Conservation (phyloP, 345 rosid species). For the Rhodamnia rubescens region DNA sequence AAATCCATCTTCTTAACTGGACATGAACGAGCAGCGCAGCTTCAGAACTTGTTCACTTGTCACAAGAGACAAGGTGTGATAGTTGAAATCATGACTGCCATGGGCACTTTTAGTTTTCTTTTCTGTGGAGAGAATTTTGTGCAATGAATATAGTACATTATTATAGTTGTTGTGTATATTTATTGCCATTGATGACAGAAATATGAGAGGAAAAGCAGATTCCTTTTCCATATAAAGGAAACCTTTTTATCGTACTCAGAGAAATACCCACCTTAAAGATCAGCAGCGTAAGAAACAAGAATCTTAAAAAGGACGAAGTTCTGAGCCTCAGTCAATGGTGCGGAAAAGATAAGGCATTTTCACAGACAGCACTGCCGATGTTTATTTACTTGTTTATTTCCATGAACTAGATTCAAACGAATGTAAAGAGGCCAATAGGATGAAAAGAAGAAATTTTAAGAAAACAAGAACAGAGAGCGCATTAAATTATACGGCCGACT, state of each 20-base stretch:
- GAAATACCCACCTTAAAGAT: slow-evolving; percentile 34
- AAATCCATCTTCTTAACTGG: not conserved
- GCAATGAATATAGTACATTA: slow-evolving; percentile 1
- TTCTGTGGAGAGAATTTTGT: slow-evolving; percentile 5
- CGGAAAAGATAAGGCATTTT: slow-evolving; percentile 23
- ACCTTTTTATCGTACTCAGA: slow-evolving; percentile 30
- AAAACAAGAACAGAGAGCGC: not conserved
- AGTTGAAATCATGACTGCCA: slow-evolving; percentile 31
- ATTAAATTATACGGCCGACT: not conserved
- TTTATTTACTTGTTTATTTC: not conserved
- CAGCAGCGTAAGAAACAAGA: slow-evolving; percentile 25
- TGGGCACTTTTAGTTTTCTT: slow-evolving; percentile 7
- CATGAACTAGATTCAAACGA: not conserved
- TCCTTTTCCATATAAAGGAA: slow-evolving; percentile 49
- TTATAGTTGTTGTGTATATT: slow-evolving; percentile 6
- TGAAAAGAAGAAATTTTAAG: not conserved
- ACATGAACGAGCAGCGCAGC: not conserved
- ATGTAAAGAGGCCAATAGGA: not conserved
- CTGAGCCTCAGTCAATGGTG: slow-evolving; percentile 27
- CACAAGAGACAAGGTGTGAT: slow-evolving; percentile 30
- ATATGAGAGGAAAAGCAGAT: slow-evolving; percentile 34
- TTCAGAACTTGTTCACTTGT: slow-evolving; percentile 13
- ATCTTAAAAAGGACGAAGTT: not conserved
- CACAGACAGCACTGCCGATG: slow-evolving; percentile 1
- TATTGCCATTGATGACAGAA: slow-evolving; percentile 22